A percentile compares a stretch with the other conserved stretches of the same genome.
Evolutionary conservation across 2,329 filamentous ascomycete species (phyloP).

Genomic region (Penicillium hesseltinei): DNA sequence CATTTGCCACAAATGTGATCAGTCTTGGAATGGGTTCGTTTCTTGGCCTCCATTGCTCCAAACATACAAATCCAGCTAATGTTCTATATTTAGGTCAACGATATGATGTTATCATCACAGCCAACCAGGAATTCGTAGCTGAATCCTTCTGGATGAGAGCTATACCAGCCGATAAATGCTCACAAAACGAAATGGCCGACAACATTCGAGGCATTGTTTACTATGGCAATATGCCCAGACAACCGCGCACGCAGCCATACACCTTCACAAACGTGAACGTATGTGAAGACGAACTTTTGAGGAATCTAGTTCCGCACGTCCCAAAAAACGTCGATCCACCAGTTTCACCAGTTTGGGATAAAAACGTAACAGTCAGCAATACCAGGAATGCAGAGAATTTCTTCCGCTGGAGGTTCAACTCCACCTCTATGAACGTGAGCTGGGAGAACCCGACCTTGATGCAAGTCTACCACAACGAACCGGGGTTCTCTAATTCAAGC

Average conservation of each 20-base stretch:
- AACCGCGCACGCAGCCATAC: neutral
- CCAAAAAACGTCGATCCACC: neutral
- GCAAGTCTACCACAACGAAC: slow-evolving; percentile 16
- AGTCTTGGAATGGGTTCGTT: slow-evolving; percentile 44
- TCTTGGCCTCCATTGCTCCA: neutral
- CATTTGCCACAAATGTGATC: slow-evolving; percentile 51
- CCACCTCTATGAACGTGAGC: slow-evolving; percentile 38
- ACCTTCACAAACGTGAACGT: neutral
- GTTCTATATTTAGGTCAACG: slow-evolving; percentile 32
- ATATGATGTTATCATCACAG: slow-evolving; percentile 39
- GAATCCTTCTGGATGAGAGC: slow-evolving; percentile 42
- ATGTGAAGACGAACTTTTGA: neutral
- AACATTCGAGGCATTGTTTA: slow-evolving; percentile 6
- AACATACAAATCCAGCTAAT: neutral
- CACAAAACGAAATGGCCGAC: neutral
- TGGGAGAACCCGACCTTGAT: slow-evolving; percentile 12
- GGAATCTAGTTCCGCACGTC: neutral
- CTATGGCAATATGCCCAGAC: neutral
- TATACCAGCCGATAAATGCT: slow-evolving; percentile 1
- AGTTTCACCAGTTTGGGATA: neutral
- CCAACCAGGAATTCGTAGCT: slow-evolving; percentile 21
- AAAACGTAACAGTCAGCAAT: neutral
- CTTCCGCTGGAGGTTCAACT: slow-evolving; percentile 47
- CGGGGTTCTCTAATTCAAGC: neutral
- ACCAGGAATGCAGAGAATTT: neutral